Percentiles rank a stretch among this genome's conserved stretches.
Evolutionary conservation across 257 asterid species (phyloP).

Genomic region (Przewalskia tangutica): DNA sequence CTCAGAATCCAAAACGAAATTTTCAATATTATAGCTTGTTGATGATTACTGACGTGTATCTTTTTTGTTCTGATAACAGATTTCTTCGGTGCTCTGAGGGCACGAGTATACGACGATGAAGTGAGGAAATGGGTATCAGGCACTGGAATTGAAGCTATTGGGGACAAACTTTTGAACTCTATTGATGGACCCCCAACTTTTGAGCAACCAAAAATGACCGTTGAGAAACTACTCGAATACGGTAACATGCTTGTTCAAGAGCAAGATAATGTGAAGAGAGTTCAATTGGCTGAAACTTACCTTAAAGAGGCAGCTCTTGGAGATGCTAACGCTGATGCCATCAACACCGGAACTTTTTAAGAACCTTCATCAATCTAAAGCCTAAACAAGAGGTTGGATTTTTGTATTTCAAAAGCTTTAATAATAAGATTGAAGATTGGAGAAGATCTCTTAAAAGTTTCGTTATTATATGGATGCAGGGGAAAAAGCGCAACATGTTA

Average conservation of each 20-base stretch:
- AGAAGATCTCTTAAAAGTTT: not conserved
- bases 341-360: conserved; percentile 21
- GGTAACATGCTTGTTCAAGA: conserved; percentile 39
- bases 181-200: conserved; percentile 28
- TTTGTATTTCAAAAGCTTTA: not conserved
- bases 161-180: conserved; percentile 32
- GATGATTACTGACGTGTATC: not conserved
- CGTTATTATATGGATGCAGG: not conserved
- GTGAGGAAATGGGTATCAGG: conserved; percentile 32
- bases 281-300: conserved; percentile 31
- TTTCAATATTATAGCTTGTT: not conserved
- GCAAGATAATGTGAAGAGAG: conserved; percentile 31
- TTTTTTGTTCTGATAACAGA: conserved; percentile 12
- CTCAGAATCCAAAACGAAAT: not conserved
- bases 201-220: conserved; percentile 35
- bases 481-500: not conserved
- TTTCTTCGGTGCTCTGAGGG: conserved; percentile 39
- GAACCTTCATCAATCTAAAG: not conserved
- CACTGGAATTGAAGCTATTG: conserved; percentile 24
- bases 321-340: conserved; percentile 27
- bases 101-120: conserved; percentile 34
- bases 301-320: conserved; percentile 36
- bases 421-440: not conserved
- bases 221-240: conserved; percentile 31
- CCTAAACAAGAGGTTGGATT: not conserved